Evolutionary conservation across 768 basidiomycete species (phyloP).

Genomic region (Chalciporus chontae): DNA sequence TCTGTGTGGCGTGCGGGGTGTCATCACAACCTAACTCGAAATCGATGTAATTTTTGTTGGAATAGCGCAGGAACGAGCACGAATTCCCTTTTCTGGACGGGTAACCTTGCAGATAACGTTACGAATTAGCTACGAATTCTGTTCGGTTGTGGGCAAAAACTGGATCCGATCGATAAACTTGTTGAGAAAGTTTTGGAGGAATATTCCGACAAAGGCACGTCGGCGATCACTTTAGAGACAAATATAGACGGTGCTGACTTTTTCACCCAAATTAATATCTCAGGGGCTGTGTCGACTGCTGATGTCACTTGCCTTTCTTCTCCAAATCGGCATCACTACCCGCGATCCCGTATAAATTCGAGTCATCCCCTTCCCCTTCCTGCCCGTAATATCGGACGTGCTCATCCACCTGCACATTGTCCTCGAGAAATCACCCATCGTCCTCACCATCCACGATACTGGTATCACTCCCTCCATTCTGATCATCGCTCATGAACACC

Average conservation of each 20-base stretch:
- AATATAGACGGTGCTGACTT: constrained; percentile 9
- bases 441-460: not conserved
- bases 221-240: constrained; percentile 7
- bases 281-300: constrained; percentile 29
- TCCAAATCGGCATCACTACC: constrained; percentile 25
- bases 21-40: not conserved
- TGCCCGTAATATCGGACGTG: constrained; percentile 7
- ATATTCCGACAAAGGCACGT: not conserved
- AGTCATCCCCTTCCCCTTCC: constrained; percentile 4
- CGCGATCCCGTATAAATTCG: constrained; percentile 28
- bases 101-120: not conserved
- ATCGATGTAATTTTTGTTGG: too few species aligned
- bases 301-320: constrained; percentile 35
- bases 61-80: too few species aligned
- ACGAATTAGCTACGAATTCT: not conserved
- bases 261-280: constrained; percentile 19
- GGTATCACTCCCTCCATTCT: not conserved
- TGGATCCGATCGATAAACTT: constrained; percentile 21
- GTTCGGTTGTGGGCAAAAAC: not conserved
- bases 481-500: constrained; percentile 14
- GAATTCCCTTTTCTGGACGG: too few species aligned
- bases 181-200: not conserved
- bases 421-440: not conserved
- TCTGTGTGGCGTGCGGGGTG: constrained; percentile 20
- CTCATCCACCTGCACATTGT: not conserved